Base-by-base conservation (phyloP, 306 rosid genomes). In the Cicer bijugum region DNA sequence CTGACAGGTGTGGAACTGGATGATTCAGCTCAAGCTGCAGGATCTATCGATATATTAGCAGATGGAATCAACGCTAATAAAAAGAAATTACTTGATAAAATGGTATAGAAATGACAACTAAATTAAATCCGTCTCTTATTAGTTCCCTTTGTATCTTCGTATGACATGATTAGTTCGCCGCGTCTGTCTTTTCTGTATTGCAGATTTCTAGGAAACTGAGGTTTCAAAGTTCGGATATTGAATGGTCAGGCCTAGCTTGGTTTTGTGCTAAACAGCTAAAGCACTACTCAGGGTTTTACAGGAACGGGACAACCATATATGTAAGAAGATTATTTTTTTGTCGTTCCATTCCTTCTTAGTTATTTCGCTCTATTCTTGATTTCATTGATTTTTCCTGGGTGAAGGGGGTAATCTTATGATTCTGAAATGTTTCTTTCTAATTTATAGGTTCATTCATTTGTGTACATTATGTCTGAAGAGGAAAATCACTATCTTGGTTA, bases 401-500 rank as follows among this genome's bases (percentile, higher is more conserved):
- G 12, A 19, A 23, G 0, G 10, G 6, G 51, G 28, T 74, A 50
- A 59, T 8, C 23, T 45, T 69, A 79, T 55, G 37, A 60, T 80
- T 38, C 71, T 78, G 58, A 59, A 38, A 47, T 53, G 40, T 67
- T 58, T 78, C 17, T 78, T 85, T 85, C 50, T 66, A 61, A 73
- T 71, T 63, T 76, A 56, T 76, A 91, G 97, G 97, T 89, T 65
- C 97, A 89, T 80, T 87, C 90, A 61, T 91, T 91, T 85, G 96
- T 89, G 14, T 86, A 80, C 71, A 74, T 91, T 55, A 88, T 89
- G 93, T 90, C 91, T 80, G 86, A 84, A 78, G 97, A 88, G 74
- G 91, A 80, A 62, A 60, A 51, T 44, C 83, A 79, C 16, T 83
- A 88, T 78, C 91, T 91, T 80, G 96, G 93, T 84, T 91, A 91